Evolutionary conservation across 2,329 filamentous ascomycete species (phyloP).

Genomic region (Ophiostoma himal-ulmi): DNA sequence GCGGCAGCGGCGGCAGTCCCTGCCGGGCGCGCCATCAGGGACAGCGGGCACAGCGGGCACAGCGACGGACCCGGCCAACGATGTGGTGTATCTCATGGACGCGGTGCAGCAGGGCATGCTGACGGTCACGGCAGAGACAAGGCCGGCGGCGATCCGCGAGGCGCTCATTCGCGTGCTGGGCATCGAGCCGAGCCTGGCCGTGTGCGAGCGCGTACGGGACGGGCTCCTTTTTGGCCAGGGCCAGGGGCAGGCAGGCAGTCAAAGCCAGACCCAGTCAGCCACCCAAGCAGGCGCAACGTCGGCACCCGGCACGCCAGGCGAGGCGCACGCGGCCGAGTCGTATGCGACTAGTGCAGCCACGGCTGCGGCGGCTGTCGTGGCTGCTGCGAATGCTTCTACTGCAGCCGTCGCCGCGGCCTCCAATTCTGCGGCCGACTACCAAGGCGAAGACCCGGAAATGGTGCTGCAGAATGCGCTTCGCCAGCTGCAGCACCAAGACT

Average conservation of each 20-base stretch:
- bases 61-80: conserved; percentile 45
- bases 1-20: conserved; percentile 36
- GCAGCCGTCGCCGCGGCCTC: too few species aligned
- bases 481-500: conserved; percentile 53
- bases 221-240: conserved; percentile 40
- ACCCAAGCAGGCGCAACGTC: background rate
- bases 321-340: background rate
- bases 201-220: conserved; percentile 53
- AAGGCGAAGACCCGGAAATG: conserved; percentile 51
- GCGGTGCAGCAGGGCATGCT: conserved; percentile 56
- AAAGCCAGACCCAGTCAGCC: background rate
- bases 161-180: conserved; percentile 50
- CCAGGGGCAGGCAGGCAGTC: conserved; percentile 9
- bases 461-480: conserved; percentile 55
- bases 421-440: background rate
- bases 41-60: too few species aligned
- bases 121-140: conserved; percentile 52
- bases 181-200: conserved; percentile 48
- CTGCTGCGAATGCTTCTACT: background rate
- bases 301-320: background rate
- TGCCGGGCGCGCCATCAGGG: conserved; percentile 26
- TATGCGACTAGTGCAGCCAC: background rate
- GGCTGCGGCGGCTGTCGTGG: background rate
- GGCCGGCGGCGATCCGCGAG: conserved; percentile 54
- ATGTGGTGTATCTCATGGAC: conserved; percentile 56